Conservation (phyloP, 2,329 filamentous ascomycete species). For the Polychaeton citri region DNA sequence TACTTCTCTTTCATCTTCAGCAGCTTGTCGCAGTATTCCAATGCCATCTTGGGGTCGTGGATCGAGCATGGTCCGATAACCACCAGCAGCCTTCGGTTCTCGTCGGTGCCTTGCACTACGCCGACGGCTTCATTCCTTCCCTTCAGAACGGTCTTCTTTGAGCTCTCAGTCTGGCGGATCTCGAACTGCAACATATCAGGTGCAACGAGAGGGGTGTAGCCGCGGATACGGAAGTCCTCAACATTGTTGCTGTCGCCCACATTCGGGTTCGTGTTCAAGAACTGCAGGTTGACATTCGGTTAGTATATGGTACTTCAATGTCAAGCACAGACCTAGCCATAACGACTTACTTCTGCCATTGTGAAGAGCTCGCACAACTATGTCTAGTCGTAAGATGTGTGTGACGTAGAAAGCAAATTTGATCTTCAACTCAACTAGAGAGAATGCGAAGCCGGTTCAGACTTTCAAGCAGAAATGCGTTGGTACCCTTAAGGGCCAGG, state of each 20-base stretch:
- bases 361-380: neutral
- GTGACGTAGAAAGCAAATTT: no score
- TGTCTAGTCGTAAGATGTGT: no score
- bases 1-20: conserved; percentile 75
- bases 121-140: conserved; percentile 48
- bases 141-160: conserved; percentile 42
- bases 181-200: conserved; percentile 93
- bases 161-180: conserved; percentile 47
- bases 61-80: conserved; percentile 94
- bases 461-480: no score
- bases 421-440: no score
- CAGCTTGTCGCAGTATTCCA: conserved; percentile 84
- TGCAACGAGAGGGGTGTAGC: conserved; percentile 57
- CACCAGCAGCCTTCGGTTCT: conserved; percentile 50
- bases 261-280: conserved; percentile 37
- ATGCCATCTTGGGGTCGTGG: conserved; percentile 79
- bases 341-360: neutral
- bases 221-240: conserved; percentile 47
- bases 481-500: no score
- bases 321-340: no score
- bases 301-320: no score
- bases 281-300: conserved; percentile 27
- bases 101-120: conserved; percentile 47
- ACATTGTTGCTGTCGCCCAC: conserved; percentile 36
- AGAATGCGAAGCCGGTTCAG: no score